These are phyloP conservation scores for Leptographium wingfieldii DNA, from an alignment of 2,329 filamentous ascomycete species.

Conservation along the genomic window DNA sequence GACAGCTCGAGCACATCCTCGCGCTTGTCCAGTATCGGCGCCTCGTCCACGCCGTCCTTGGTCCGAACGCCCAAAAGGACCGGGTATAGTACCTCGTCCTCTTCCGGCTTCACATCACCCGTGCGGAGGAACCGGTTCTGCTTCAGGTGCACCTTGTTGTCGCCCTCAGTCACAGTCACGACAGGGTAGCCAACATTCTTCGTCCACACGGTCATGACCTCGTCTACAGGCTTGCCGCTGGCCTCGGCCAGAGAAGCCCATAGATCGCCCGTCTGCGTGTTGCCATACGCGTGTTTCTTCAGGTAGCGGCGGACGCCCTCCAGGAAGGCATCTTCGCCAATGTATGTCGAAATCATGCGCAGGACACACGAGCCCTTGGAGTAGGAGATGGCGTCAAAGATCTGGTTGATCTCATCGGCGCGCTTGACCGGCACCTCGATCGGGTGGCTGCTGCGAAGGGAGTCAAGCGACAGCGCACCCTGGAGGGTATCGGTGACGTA, in stretches of 20 bases:
- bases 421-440: constrained; percentile 94
- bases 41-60: constrained; percentile 69
- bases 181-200: constrained; percentile 94
- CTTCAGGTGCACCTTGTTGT: constrained; percentile 67
- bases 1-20: constrained; percentile 68
- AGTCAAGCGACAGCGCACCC: constrained; percentile 76
- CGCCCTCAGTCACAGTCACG: constrained; percentile 69
- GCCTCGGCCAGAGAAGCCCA: constrained; percentile 81
- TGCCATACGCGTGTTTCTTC: constrained; percentile 93
- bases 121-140: constrained; percentile 93
- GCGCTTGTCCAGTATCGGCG: constrained; percentile 55
- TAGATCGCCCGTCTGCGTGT: constrained; percentile 81
- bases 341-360: constrained; percentile 92
- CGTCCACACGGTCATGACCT: constrained; percentile 93
- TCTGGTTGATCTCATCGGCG: constrained; percentile 93
- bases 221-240: constrained; percentile 79
- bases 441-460: constrained; percentile 84
- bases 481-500: constrained; percentile 92
- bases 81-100: constrained; percentile 78
- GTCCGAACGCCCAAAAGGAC: constrained; percentile 80
- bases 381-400: constrained; percentile 96
- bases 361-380: constrained; percentile 93
- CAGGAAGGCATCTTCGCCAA: constrained; percentile 86
- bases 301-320: constrained; percentile 84
- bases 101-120: constrained; percentile 83